Percentiles rank a stretch among this genome's conserved stretches.
Conservation (phyloP, 257 asterid genomes). For the Nicotiana benthamiana region DNA sequence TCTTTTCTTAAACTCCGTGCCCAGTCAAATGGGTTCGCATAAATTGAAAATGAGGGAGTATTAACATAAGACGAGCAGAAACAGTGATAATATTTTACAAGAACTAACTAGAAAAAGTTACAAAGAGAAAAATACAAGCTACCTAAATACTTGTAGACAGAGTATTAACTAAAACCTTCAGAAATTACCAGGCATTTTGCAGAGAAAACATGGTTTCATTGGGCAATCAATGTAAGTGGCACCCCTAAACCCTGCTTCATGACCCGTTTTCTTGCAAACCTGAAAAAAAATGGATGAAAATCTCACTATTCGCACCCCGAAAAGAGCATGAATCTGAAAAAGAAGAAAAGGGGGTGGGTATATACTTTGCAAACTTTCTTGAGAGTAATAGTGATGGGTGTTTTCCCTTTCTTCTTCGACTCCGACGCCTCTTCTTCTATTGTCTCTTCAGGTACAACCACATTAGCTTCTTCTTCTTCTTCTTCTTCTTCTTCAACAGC, state of each 20-base stretch:
- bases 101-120: neutral
- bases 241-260: conserved; percentile 93
- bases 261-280: conserved; percentile 96
- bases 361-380: conserved; percentile 86
- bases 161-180: neutral
- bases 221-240: conserved; percentile 98
- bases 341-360: neutral
- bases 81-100: neutral
- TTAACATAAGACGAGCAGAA: neutral
- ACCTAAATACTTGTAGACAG: neutral
- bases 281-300: conserved; percentile 4
- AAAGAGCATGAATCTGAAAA: neutral
- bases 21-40: no score
- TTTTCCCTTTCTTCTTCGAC: conserved; percentile 27
- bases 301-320: neutral
- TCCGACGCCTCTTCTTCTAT: conserved; percentile 29
- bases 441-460: conserved; percentile 21
- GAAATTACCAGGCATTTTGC: conserved; percentile 83
- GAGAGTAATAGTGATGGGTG: conserved; percentile 67
- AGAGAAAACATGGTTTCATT: conserved; percentile 96
- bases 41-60: no score
- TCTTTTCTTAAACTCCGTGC: no score
- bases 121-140: neutral
- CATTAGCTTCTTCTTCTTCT: conserved; percentile 15
- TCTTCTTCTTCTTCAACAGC: conserved; percentile 14